Base-by-base conservation (phyloP, 768 basidiomycete species). In the Tephrocybe sp. region DNA sequence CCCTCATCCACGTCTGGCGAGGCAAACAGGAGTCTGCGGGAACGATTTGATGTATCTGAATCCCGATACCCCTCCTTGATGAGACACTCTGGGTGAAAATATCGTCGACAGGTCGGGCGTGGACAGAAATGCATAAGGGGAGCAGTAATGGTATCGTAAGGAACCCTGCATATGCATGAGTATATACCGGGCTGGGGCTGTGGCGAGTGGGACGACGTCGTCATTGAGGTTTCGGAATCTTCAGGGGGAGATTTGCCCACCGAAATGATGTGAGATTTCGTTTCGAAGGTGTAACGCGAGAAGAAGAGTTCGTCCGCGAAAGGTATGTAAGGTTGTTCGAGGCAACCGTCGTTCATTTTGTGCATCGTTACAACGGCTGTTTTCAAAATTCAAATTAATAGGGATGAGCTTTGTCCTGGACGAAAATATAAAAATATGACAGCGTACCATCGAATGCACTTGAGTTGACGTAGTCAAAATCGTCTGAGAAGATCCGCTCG, bases 61-160 rank as follows among this genome's bases (percentile, higher is more conserved):
- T 57, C 61, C n/a, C 61, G 50, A 37, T 58, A 64, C 1, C 62
- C 65, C 3, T 49, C 38, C 11, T 56, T 57, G 10, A 69, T 16
- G 3, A 84, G 61, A 49, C 83, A 85, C 0, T 54, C 19, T 10
- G 70, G 67, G 57, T 85, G 83, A 50, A 74, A 83, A 7, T 67
- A 72, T 3, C 59, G 69, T 10, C 70, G 61, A 52, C 83, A 85
- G 0, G 54, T 46, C 0, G 75, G 77, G 0, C 77, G 73, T 0
- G 82, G 80, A 56, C 83, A 85, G 45, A 81, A 81, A 45, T 84
- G 79, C 65, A 79, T 79, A 6, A 77, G 31, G 4, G 57, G 58
- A 19, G 34, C 66, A 56, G 42, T 75, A 68, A 0, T 80, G 77
- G 65, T 29, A 11, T 29, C 66, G 54, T 84, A 85, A 0, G 76